These are phyloP conservation scores for Mortierella sp. DNA, from an alignment of 371 early-diverging fungal species.

Conservation along the genomic window DNA sequence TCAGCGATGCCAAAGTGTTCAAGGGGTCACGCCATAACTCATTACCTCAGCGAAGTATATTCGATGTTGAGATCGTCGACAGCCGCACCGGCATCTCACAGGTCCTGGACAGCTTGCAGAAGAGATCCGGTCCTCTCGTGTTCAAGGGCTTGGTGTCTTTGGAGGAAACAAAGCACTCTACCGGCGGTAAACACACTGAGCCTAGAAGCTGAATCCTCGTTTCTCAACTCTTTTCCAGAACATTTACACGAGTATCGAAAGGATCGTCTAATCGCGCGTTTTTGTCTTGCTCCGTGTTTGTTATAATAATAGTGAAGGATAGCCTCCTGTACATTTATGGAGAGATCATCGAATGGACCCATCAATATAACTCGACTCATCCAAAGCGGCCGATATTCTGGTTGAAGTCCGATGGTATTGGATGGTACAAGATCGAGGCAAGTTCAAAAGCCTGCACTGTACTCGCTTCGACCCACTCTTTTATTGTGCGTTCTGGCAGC, in stretches of 20 bases:
- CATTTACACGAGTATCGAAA: background rate
- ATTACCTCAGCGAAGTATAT: constrained; percentile 34
- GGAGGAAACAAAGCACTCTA: constrained; percentile 14
- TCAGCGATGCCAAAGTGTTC: constrained; percentile 17
- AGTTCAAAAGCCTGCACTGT: background rate
- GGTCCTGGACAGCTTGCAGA: constrained; percentile 23
- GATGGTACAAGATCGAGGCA: constrained; percentile 52
- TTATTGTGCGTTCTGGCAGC: background rate
- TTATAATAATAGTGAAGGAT: background rate
- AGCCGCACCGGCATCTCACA: constrained; percentile 16
- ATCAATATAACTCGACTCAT: constrained; percentile 27
- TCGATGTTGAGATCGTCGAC: constrained; percentile 36
- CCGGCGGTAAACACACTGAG: constrained; percentile 7
- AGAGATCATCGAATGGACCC: constrained; percentile 39
- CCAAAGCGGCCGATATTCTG: constrained; percentile 29
- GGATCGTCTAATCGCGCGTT: background rate
- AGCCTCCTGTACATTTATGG: constrained; percentile 10
- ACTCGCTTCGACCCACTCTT: background rate
- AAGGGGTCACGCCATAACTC: constrained; percentile 9
- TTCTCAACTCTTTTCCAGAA: background rate
- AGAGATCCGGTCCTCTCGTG: constrained; percentile 29
- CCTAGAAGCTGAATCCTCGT: background rate
- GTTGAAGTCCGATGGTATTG: constrained; percentile 29
- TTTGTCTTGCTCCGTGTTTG: background rate
- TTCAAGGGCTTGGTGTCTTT: constrained; percentile 27